Conservation (phyloP, 352 stramenopile species). For the Peronosclerospora sorghi region DNA sequence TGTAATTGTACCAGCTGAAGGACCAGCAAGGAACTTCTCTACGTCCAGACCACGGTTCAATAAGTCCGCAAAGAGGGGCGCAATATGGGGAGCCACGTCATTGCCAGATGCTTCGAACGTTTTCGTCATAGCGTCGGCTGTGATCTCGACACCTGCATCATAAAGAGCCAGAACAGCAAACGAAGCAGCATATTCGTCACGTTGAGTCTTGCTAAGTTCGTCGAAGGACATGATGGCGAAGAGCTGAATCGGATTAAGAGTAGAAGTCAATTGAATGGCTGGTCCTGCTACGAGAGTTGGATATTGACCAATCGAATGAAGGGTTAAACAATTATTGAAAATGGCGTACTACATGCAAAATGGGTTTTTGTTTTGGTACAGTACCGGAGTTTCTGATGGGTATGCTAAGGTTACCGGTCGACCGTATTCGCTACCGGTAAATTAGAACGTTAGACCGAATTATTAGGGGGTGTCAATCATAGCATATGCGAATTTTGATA, state of each 20-base stretch:
- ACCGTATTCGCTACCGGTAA: too few species aligned
- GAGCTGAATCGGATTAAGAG: conserved; percentile 85
- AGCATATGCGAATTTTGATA: too few species aligned
- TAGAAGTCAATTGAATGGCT: conserved; percentile 80
- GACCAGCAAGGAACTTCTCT: conserved; percentile 82
- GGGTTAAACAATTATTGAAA: too few species aligned
- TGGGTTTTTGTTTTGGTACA: too few species aligned
- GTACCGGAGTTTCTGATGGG: too few species aligned
- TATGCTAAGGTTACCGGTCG: too few species aligned
- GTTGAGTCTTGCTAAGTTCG: conserved; percentile 70
- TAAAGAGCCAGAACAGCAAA: conserved; percentile 72
- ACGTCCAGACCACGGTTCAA: conserved; percentile 72
- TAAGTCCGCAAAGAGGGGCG: conserved; percentile 76
- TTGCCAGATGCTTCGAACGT: conserved; percentile 70
- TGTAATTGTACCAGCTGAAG: conserved; percentile 58
- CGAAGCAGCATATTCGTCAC: conserved; percentile 79
- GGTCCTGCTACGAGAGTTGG: conserved; percentile 21
- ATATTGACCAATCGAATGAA: conserved; percentile 11
- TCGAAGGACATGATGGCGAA: conserved; percentile 77
- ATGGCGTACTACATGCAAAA: too few species aligned
- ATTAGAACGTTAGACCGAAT: too few species aligned
- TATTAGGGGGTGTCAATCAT: too few species aligned
- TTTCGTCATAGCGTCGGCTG: conserved; percentile 65
- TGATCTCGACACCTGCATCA: conserved; percentile 66
- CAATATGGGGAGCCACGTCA: conserved; percentile 66